phyloP scores from a whole-genome alignment of 2,329 filamentous ascomycete species.

The Talaromyces verruculosus region DNA sequence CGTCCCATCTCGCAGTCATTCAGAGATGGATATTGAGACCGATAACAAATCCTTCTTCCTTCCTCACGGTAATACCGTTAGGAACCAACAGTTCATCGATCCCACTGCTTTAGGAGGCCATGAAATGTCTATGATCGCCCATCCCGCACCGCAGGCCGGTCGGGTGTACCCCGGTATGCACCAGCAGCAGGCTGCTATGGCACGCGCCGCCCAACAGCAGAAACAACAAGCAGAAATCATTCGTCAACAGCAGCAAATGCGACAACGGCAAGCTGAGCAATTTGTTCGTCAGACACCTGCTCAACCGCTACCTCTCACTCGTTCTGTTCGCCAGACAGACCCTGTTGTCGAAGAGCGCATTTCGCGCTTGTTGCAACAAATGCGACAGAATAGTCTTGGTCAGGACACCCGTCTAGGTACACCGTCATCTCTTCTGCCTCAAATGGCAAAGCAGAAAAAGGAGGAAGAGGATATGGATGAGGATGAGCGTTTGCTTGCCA shows the following conservation, averaged over 20 bases:
- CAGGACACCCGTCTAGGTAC: constrained; percentile 51
- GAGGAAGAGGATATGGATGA: constrained; percentile 99
- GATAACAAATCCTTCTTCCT: constrained; percentile 66
- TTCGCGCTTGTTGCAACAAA: constrained; percentile 85
- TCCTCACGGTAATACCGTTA: constrained; percentile 35
- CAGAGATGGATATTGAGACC: constrained; percentile 68
- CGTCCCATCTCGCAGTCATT: constrained; percentile 55
- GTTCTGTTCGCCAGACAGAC: constrained; percentile 52
- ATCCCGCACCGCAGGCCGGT: constrained; percentile 59
- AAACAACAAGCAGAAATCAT: constrained; percentile 60
- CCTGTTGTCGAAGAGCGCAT: constrained; percentile 88
- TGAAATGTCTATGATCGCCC: constrained; percentile 52
- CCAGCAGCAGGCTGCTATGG: constrained; percentile 78
- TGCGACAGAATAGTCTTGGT: constrained; percentile 62
- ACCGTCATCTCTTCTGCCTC: constrained; percentile 49
- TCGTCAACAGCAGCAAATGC: constrained; percentile 45
- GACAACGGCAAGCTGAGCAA: constrained; percentile 31
- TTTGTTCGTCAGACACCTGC: constrained; percentile 29
- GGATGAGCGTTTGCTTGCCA: constrained; percentile 89
- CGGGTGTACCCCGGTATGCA: constrained; percentile 93
- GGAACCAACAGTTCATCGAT: constrained; percentile 63
- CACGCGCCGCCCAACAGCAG: constrained; percentile 67
- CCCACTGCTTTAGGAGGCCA: constrained; percentile 68
- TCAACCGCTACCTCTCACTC: constrained; percentile 28
- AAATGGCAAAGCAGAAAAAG: constrained; percentile 76